phyloP scores from a whole-genome alignment of 306 rosid species.

The Citrullus mucosospermus region DNA sequence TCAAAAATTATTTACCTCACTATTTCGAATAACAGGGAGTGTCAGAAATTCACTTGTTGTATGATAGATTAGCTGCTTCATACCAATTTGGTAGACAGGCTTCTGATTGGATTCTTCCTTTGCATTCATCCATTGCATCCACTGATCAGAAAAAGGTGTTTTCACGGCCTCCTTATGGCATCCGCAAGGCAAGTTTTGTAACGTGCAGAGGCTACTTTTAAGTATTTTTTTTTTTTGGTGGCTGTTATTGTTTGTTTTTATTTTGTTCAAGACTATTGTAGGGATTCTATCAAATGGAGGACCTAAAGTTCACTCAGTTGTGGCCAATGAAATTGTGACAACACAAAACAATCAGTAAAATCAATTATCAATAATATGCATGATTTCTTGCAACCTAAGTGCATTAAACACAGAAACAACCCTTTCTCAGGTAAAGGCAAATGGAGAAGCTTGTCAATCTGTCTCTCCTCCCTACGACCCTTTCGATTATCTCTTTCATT shows the following conservation, averaged over 20 bases:
- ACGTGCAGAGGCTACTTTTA: background rate
- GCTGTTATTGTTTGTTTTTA: background rate
- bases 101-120: conserved; percentile 88
- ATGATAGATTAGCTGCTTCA: conserved; percentile 64
- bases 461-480: background rate
- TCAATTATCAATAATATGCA: background rate
- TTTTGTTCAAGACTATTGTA: background rate
- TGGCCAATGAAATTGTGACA: background rate
- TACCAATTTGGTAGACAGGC: conserved; percentile 79
- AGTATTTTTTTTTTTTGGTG: no score
- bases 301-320: background rate
- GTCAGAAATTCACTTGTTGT: conserved; percentile 58
- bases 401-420: background rate
- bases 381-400: background rate
- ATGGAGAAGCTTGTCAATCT: no score
- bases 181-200: conserved; percentile 56
- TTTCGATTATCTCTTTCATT: background rate
- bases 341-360: background rate
- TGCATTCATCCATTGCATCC: conserved; percentile 75
- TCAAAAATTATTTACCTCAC: conserved; percentile 1
- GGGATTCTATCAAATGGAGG: background rate
- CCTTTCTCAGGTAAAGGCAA: no score
- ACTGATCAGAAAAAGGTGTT: conserved; percentile 74
- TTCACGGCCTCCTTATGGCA: conserved; percentile 60
- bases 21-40: conserved; percentile 46